These are phyloP conservation scores for Lophiostoma macrostomum DNA, from an alignment of 495 filamentous ascomycete genomes.

Conservation along the genomic window DNA sequence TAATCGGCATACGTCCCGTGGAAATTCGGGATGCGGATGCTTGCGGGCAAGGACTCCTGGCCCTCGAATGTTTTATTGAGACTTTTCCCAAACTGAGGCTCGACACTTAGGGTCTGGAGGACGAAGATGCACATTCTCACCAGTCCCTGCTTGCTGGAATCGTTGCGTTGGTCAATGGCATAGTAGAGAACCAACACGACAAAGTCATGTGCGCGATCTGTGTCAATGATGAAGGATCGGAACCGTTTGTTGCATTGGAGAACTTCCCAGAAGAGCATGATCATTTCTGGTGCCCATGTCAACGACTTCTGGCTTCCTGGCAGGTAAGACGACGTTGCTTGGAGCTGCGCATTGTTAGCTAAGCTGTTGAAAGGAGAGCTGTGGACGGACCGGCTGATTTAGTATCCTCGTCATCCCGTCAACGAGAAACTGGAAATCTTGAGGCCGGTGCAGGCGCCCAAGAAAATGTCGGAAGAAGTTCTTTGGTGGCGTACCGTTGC, in stretches of 20 bases:
- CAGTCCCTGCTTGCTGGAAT: conserved; percentile 84
- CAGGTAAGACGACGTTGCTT: conserved; percentile 81
- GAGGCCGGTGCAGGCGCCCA: conserved; percentile 83
- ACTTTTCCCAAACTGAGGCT: conserved; percentile 84
- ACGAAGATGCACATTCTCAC: conserved; percentile 97
- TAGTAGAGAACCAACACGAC: conserved; percentile 89
- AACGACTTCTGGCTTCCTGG: conserved; percentile 78
- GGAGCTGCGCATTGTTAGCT: conserved; percentile 54
- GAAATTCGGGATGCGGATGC: conserved; percentile 78
- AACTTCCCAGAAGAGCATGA: conserved; percentile 97
- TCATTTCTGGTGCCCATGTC: conserved; percentile 91
- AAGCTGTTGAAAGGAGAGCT: background rate
- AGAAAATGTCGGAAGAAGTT: conserved; percentile 93
- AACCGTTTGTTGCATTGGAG: conserved; percentile 98
- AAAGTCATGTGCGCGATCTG: conserved; percentile 89
- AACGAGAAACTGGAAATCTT: conserved; percentile 96
- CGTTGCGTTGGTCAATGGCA: conserved; percentile 79
- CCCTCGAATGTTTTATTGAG: conserved; percentile 86
- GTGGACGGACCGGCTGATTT: conserved; percentile 69
- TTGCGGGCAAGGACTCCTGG: conserved; percentile 80
- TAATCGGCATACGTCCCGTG: conserved; percentile 91
- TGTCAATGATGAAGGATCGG: conserved; percentile 94
- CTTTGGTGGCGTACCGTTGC: conserved; percentile 61
- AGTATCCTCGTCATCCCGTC: conserved; percentile 94
- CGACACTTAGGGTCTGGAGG: conserved; percentile 90